Percentiles rank a stretch among this genome's conserved stretches.
These are phyloP conservation scores for Abrus pulchellus DNA, from an alignment of 306 rosid genomes.

Conservation along the genomic window DNA sequence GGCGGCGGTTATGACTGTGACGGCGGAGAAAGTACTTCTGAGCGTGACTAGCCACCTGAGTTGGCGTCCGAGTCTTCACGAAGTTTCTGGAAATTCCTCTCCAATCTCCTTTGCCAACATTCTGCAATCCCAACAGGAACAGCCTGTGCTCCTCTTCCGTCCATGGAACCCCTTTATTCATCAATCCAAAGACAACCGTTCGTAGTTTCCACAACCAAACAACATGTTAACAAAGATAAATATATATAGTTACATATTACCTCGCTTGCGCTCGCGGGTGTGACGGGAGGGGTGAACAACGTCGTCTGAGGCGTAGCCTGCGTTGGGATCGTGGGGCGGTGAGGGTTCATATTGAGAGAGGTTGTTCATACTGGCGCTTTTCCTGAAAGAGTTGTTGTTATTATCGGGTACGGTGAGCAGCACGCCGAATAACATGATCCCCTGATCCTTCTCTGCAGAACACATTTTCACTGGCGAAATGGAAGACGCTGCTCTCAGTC, in stretches of 20 bases:
- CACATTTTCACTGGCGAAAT: not conserved
- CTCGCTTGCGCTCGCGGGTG: constrained; percentile 5
- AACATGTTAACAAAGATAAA: no score
- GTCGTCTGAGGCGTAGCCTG: constrained; percentile 7
- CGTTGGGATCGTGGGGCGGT: not conserved
- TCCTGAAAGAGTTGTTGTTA: not conserved
- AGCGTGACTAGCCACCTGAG: not conserved
- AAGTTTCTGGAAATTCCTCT: constrained; percentile 13
- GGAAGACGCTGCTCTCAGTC: not conserved
- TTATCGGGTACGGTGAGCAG: constrained; percentile 14
- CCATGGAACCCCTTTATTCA: not conserved
- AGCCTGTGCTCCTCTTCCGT: not conserved
- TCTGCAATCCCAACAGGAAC: not conserved
- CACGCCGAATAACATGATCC: constrained; percentile 33
- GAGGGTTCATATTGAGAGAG: not conserved
- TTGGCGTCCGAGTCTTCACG: not conserved
- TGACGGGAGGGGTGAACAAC: not conserved
- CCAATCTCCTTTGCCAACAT: not conserved
- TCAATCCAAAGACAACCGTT: not conserved
- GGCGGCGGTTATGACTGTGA: not conserved
- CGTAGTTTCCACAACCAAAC: not conserved
- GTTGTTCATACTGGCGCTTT: not conserved
- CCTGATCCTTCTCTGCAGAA: not conserved
- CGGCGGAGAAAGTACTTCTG: constrained; percentile 8
- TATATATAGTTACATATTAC: not conserved